Percentiles rank a stretch among this genome's conserved stretches.
These are phyloP conservation scores for Pichia sp. DNA, from an alignment of 1,139 yeast genomes.

Conservation along the genomic window DNA sequence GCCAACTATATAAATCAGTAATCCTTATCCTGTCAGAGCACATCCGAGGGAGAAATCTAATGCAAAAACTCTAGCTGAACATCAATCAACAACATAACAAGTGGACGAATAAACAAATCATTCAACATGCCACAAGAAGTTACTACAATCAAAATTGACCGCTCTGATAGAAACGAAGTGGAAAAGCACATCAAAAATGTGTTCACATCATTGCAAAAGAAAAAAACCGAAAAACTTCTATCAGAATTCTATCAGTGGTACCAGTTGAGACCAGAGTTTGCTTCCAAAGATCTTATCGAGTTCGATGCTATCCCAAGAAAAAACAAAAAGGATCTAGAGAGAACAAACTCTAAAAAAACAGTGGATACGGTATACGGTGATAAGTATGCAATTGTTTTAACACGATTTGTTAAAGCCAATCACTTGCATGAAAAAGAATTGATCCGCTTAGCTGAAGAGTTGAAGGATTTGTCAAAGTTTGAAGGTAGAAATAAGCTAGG, in stretches of 20 bases:
- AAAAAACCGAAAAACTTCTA: slow-evolving; percentile 21
- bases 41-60: no score
- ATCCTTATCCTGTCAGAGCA: no score
- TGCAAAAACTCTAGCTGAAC: no score
- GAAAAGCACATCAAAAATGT: slow-evolving; percentile 17
- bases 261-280: slow-evolving; percentile 7
- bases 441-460: slow-evolving; percentile 7
- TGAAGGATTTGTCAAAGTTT: slow-evolving; percentile 9
- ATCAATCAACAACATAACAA: no score
- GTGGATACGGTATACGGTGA: slow-evolving; percentile 13
- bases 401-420: slow-evolving; percentile 7
- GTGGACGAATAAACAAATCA: no score
- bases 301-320: slow-evolving; percentile 9
- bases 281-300: background rate
- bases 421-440: slow-evolving; percentile 5
- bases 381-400: slow-evolving; percentile 14
- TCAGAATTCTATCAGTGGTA: slow-evolving; percentile 22
- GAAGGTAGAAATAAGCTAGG: slow-evolving; percentile 11
- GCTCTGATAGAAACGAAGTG: slow-evolving; percentile 15
- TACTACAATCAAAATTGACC: slow-evolving; percentile 11
- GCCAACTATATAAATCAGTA: background rate
- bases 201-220: slow-evolving; percentile 21
- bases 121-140: background rate
- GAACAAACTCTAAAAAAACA: background rate
- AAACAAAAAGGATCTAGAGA: slow-evolving; percentile 1